Evolutionary conservation across 2,329 filamentous ascomycete species (phyloP).

Genomic region (Neofusicoccum sp.): DNA sequence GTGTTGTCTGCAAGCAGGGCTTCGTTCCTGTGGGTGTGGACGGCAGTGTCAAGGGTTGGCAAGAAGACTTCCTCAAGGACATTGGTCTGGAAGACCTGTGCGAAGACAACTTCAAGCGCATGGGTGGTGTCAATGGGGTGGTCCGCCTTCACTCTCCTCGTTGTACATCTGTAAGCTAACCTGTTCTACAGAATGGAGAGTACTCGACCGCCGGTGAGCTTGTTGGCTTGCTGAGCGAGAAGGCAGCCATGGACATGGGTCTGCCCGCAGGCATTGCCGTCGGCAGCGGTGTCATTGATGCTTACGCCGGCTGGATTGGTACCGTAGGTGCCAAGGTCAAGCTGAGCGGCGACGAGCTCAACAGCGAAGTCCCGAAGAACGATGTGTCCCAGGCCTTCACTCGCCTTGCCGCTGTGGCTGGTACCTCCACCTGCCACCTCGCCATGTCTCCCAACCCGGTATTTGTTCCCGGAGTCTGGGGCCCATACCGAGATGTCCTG

Average conservation of each 20-base stretch:
- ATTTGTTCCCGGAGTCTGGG: constrained; percentile 95
- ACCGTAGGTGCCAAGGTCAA: constrained; percentile 97
- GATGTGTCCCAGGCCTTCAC: constrained; percentile 91
- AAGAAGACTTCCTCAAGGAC: constrained; percentile 83
- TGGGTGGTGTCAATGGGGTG: constrained; percentile 93
- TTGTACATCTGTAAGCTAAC: constrained; percentile 29
- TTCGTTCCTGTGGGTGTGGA: constrained; percentile 96
- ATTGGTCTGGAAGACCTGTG: constrained; percentile 85
- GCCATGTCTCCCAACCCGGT: constrained; percentile 92
- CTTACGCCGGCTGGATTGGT: constrained; percentile 97
- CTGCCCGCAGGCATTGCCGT: constrained; percentile 85
- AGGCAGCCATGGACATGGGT: constrained; percentile 79
- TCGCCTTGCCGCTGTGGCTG: constrained; percentile 87
- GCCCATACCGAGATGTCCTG: constrained; percentile 91
- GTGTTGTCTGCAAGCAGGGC: constrained; percentile 94
- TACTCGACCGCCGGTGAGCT: constrained; percentile 91
- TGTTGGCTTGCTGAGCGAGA: constrained; percentile 79
- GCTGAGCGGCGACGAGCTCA: constrained; percentile 65
- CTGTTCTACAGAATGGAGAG: constrained; percentile 76
- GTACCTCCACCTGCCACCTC: constrained; percentile 94
- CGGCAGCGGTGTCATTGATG: constrained; percentile 95
- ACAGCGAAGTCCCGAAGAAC: constrained; percentile 68
- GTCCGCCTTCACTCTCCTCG: constrained; percentile 59
- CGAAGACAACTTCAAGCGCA: constrained; percentile 84
- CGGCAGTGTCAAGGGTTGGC: constrained; percentile 96